Percentiles rank a stretch among this genome's conserved stretches.
Evolutionary conservation across 306 rosid genomes (phyloP).

Genomic region (Notholithocarpus densiflorus): DNA sequence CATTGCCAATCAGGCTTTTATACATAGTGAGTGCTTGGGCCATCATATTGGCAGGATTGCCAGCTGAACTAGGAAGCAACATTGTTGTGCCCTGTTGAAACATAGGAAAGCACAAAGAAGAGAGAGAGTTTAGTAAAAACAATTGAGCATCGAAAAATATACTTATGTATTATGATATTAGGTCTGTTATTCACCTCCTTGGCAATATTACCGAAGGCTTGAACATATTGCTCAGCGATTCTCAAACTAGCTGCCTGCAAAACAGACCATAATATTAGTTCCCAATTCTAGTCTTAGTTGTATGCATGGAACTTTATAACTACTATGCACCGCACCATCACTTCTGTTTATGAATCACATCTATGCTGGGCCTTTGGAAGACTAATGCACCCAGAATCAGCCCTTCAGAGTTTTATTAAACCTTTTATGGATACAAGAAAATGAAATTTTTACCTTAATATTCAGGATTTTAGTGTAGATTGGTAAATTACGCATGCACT

Average conservation of each 20-base stretch:
- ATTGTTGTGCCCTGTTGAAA: slow-evolving; percentile 77
- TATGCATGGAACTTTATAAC: not conserved
- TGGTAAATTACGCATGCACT: too few species aligned
- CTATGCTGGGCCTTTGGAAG: not conserved
- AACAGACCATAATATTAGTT: slow-evolving; percentile 28
- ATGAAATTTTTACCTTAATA: not conserved
- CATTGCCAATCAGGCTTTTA: slow-evolving; percentile 68
- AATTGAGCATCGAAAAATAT: not conserved
- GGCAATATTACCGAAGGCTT: slow-evolving; percentile 84
- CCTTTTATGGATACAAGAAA: not conserved
- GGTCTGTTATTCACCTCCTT: slow-evolving; percentile 63
- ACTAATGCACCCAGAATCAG: not conserved
- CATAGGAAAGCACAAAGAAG: not conserved
- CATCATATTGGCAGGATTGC: slow-evolving; percentile 89
- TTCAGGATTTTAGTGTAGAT: not conserved
- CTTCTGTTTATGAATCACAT: not conserved
- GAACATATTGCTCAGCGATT: slow-evolving; percentile 87
- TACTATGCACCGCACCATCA: not conserved
- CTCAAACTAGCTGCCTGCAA: slow-evolving; percentile 93
- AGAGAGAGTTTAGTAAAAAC: not conserved
- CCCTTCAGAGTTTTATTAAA: not conserved
- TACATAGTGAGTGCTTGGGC: slow-evolving; percentile 91
- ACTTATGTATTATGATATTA: not conserved
- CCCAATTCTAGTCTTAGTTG: not conserved
- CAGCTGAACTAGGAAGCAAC: slow-evolving; percentile 86